These are phyloP conservation scores for Raffaelea ambrosiae DNA, from an alignment of 2,329 filamentous ascomycete genomes.

Conservation along the genomic window DNA sequence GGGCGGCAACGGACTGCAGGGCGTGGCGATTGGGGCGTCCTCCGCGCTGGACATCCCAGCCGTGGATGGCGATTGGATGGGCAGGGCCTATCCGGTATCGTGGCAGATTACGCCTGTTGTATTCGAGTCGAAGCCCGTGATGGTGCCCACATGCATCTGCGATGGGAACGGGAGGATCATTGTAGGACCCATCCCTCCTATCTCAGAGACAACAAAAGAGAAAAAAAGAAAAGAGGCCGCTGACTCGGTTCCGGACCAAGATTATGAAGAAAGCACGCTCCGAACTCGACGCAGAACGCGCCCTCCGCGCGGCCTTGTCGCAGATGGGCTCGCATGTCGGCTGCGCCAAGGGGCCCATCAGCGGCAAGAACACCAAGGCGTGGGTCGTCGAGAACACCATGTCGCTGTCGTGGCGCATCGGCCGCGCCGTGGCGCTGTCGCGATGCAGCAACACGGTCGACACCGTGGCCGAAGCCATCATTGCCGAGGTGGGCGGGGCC, in stretches of 20 bases:
- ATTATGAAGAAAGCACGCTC: slow-evolving; percentile 35
- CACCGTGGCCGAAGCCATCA: slow-evolving; percentile 47
- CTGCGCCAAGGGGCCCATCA: slow-evolving; percentile 38
- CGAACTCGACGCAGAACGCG: slow-evolving; percentile 37
- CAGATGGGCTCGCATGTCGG: slow-evolving; percentile 47
- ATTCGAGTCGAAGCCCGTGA: slow-evolving; percentile 37
- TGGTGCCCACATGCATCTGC: slow-evolving; percentile 36
- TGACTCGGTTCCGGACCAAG: no score
- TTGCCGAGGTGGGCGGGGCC: slow-evolving; percentile 47
- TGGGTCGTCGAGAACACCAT: slow-evolving; percentile 44
- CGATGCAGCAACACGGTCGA: slow-evolving; percentile 40
- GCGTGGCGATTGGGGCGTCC: slow-evolving; percentile 46
- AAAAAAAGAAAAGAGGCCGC: no score
- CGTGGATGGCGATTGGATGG: slow-evolving; percentile 50
- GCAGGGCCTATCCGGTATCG: slow-evolving; percentile 43
- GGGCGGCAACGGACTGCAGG: slow-evolving; percentile 54
- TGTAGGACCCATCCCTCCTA: slow-evolving; percentile 39
- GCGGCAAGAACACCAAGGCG: slow-evolving; percentile 37
- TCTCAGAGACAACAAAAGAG: no score
- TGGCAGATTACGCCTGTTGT: slow-evolving; percentile 35
- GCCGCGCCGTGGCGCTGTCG: slow-evolving; percentile 47
- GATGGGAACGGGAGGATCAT: slow-evolving; percentile 45
- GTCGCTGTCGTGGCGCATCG: slow-evolving; percentile 50
- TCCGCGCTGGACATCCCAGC: slow-evolving; percentile 41
- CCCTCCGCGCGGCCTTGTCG: slow-evolving; percentile 41